phyloP scores from a whole-genome alignment of 2,329 filamentous ascomycete species.

The Zarea fungicola region DNA sequence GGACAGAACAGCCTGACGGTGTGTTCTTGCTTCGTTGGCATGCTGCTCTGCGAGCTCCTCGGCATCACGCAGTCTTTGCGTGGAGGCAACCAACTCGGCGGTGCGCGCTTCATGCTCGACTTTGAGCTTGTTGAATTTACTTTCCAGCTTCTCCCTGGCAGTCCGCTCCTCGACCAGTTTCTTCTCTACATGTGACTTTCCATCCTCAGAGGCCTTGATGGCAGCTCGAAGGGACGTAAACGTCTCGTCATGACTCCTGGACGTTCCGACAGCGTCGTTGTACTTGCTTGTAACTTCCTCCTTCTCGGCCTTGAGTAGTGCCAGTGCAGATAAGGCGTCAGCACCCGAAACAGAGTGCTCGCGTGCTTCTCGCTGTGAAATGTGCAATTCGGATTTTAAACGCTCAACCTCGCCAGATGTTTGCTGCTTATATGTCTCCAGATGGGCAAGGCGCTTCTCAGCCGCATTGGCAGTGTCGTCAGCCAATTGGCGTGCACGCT shows the following conservation, averaged over 20 bases:
- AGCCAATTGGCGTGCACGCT: constrained; percentile 71
- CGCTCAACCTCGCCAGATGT: constrained; percentile 81
- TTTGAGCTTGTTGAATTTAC: constrained; percentile 70
- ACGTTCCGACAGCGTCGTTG: constrained; percentile 59
- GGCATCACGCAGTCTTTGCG: constrained; percentile 71
- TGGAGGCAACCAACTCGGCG: constrained; percentile 69
- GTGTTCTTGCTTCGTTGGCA: constrained; percentile 78
- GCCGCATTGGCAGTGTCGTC: constrained; percentile 83
- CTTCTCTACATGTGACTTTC: constrained; percentile 68
- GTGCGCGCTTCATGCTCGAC: constrained; percentile 77
- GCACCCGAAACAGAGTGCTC: constrained; percentile 75
- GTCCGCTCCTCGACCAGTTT: constrained; percentile 78
- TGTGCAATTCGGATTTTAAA: constrained; percentile 78
- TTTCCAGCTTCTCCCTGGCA: constrained; percentile 69
- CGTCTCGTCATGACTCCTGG: constrained; percentile 64
- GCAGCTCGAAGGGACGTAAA: constrained; percentile 73
- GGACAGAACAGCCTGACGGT: constrained; percentile 74
- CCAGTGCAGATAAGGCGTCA: constrained; percentile 68
- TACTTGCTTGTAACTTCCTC: constrained; percentile 67
- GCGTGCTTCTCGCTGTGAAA: constrained; percentile 68
- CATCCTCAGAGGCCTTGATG: constrained; percentile 72
- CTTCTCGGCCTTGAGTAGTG: constrained; percentile 81
- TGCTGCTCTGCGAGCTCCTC: constrained; percentile 86
- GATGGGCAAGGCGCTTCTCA: constrained; percentile 74
- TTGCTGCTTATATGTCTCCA: constrained; percentile 79